phyloP scores from a whole-genome alignment of 179 eudicot genomes.

The Patellifolia procumbens region DNA sequence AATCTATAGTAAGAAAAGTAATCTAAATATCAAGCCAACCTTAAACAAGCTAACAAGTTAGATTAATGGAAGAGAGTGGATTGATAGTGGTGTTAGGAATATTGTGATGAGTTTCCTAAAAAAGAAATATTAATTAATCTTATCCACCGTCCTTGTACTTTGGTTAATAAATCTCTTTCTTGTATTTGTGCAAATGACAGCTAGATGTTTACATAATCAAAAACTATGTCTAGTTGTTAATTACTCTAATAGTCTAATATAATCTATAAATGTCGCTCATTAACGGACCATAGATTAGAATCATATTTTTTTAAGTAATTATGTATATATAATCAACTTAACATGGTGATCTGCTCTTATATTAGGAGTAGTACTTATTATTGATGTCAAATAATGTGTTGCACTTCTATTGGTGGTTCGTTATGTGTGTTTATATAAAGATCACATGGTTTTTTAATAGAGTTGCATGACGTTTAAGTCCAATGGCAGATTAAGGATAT shows the following conservation, averaged over 20 bases:
- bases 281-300: conserved; percentile 17
- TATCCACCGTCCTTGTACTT: conserved; percentile 14
- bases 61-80: conserved; percentile 4
- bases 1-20: neutral
- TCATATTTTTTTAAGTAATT: neutral
- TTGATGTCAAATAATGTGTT: neutral
- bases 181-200: neutral
- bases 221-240: conserved; percentile 10
- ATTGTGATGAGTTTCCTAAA: conserved; percentile 2
- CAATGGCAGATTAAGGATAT: too few relatives aligned
- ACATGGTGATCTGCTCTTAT: neutral
- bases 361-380: neutral
- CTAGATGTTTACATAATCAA: neutral
- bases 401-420: neutral
- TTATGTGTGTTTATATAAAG: neutral
- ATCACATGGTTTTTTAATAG: neutral
- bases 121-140: conserved; percentile 4
- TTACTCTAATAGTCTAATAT: neutral
- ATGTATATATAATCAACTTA: neutral
- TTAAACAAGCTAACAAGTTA: conserved; percentile 15
- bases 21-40: conserved; percentile 14
- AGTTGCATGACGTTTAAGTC: too few relatives aligned
- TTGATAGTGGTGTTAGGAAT: conserved; percentile 17
- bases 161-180: neutral
- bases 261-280: conserved; percentile 13